A percentile compares a stretch with the other conserved stretches of the same genome.
phyloP scores from a whole-genome alignment of 306 rosid genomes.

The Alnus glutinosa region DNA sequence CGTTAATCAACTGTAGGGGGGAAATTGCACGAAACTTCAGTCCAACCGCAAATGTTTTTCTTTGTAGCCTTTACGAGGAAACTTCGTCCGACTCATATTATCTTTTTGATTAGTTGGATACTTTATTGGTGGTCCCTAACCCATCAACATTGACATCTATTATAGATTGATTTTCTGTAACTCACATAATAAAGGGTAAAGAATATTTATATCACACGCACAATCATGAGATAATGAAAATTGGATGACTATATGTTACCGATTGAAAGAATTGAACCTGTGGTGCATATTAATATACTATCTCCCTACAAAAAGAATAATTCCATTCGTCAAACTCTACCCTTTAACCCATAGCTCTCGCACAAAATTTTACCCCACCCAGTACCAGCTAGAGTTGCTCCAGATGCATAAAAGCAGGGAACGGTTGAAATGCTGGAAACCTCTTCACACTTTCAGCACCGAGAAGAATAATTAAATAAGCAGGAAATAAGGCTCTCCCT shows the following conservation, averaged over 20 bases:
- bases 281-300: conserved; percentile 2
- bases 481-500: conserved; percentile 14
- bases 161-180: too few relatives aligned
- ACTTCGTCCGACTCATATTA: too few relatives aligned
- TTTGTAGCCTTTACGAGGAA: too few relatives aligned
- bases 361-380: background rate
- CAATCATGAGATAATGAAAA: background rate
- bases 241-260: background rate
- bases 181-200: too few relatives aligned
- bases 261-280: conserved; percentile 22
- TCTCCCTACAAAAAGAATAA: conserved; percentile 6
- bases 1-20: too few relatives aligned
- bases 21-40: too few relatives aligned
- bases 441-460: background rate
- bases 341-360: background rate
- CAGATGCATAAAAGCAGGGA: background rate
- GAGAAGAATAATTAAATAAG: background rate
- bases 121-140: too few relatives aligned
- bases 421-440: background rate
- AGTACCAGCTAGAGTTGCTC: background rate
- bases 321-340: conserved; percentile 1
- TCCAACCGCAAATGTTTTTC: too few relatives aligned
- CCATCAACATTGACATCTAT: too few relatives aligned
- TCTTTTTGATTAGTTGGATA: too few relatives aligned
- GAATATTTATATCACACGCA: too few relatives aligned